Percentiles rank a stretch among this genome's conserved stretches.
Evolutionary conservation across 345 rosid species (phyloP).

Genomic region (Erodium maritimum): DNA sequence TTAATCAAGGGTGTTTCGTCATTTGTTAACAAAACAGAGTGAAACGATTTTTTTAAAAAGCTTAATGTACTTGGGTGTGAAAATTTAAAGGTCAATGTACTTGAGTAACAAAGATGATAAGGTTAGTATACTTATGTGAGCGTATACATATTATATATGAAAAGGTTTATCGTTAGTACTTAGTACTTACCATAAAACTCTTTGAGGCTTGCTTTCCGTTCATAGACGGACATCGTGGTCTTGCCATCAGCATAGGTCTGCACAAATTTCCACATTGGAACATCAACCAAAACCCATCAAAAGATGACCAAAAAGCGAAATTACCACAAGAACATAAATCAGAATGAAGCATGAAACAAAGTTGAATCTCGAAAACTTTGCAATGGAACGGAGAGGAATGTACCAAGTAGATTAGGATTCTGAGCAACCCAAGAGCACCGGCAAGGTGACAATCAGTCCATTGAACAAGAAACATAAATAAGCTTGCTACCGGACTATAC

Average conservation of each 20-base stretch:
- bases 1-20: too few species aligned
- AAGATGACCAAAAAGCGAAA: neutral
- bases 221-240: conserved; percentile 75
- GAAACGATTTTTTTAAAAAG: too few species aligned
- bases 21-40: too few species aligned
- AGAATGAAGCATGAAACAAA: too few species aligned
- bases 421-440: conserved; percentile 79
- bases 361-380: neutral
- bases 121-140: too few species aligned
- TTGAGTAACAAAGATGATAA: too few species aligned
- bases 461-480: conserved; percentile 79
- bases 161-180: conserved; percentile 2
- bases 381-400: conserved; percentile 1
- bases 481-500: conserved; percentile 77
- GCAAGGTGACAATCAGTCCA: conserved; percentile 96
- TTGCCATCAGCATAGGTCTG: conserved; percentile 79
- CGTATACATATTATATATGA: neutral
- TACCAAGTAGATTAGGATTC: conserved; percentile 77
- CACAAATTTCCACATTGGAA: conserved; percentile 14
- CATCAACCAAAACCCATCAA: conserved; percentile 8
- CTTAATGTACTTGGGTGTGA: too few species aligned
- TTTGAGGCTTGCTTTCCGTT: conserved; percentile 69
- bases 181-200: conserved; percentile 66
- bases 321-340: neutral
- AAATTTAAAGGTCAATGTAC: too few species aligned